Evolutionary conservation across 2,329 filamentous ascomycete species (phyloP).

Genomic region (Fusarium sp.): DNA sequence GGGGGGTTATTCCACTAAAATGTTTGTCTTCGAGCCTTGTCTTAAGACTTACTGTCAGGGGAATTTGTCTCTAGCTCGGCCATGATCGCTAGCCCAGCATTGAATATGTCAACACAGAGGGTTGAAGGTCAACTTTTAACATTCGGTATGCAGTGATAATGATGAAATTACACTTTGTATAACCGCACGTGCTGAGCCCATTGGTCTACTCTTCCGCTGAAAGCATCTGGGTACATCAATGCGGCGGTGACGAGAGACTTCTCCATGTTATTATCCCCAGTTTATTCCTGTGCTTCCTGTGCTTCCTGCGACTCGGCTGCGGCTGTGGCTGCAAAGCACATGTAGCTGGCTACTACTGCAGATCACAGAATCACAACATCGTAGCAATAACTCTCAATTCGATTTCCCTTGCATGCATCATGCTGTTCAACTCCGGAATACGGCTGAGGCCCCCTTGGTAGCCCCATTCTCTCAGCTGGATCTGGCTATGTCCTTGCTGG

Average conservation of each 20-base stretch:
- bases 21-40: background rate
- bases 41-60: background rate
- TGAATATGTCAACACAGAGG: background rate
- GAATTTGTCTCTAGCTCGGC: background rate
- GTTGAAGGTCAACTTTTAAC: background rate
- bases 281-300: conserved; percentile 15
- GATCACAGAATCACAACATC: conserved; percentile 16
- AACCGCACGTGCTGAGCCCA: conserved; percentile 25
- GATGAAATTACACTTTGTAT: background rate
- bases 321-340: conserved; percentile 16
- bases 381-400: conserved; percentile 9
- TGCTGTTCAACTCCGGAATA: conserved; percentile 34
- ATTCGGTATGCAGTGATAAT: conserved; percentile 7
- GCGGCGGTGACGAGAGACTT: conserved; percentile 19
- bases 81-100: background rate
- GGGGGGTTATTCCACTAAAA: background rate
- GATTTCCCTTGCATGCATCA: conserved; percentile 29
- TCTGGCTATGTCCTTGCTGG: conserved; percentile 8
- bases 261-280: conserved; percentile 9
- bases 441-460: conserved; percentile 16
- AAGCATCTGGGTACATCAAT: background rate
- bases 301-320: conserved; percentile 14
- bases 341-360: conserved; percentile 4
- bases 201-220: conserved; percentile 35
- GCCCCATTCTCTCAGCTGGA: conserved; percentile 31